phyloP scores from a whole-genome alignment of 2,329 filamentous ascomycete species.

The Leptodontidium sp. region DNA sequence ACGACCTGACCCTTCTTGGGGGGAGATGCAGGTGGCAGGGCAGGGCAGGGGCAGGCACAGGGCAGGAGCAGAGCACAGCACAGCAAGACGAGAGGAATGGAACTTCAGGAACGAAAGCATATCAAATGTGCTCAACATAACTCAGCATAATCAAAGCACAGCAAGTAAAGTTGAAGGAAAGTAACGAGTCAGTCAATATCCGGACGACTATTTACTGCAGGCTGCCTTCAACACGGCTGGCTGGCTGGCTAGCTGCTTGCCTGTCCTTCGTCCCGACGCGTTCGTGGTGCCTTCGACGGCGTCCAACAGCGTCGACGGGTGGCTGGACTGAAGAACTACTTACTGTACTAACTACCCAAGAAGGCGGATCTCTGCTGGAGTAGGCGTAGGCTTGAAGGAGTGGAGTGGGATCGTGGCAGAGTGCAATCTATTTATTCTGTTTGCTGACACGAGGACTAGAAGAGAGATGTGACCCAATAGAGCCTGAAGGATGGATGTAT shows the following conservation, averaged over 20 bases:
- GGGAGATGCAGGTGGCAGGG: background rate
- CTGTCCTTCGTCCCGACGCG: slow-evolving; percentile 27
- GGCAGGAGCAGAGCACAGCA: background rate
- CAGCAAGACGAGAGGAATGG: background rate
- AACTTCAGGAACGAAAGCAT: background rate
- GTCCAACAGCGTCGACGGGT: slow-evolving; percentile 18
- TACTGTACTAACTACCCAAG: too few relatives aligned
- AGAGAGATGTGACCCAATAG: background rate
- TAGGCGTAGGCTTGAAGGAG: background rate
- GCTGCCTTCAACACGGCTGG: background rate
- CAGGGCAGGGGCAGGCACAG: background rate
- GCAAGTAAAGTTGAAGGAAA: background rate
- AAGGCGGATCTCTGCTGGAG: slow-evolving; percentile 10
- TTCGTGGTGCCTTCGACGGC: slow-evolving; percentile 20
- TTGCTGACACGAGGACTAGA: slow-evolving; percentile 6
- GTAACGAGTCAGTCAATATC: background rate
- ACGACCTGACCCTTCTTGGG: background rate
- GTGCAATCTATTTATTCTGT: slow-evolving; percentile 10
- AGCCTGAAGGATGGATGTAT: too few relatives aligned
- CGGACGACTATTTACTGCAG: background rate
- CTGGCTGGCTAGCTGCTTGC: background rate
- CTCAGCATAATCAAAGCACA: background rate
- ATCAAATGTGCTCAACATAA: background rate
- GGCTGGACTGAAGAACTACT: slow-evolving; percentile 4
- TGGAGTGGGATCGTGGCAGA: slow-evolving; percentile 13